These are phyloP conservation scores for Biscogniauxia sp. DNA, from an alignment of 2,329 filamentous ascomycete genomes.

Conservation along the genomic window DNA sequence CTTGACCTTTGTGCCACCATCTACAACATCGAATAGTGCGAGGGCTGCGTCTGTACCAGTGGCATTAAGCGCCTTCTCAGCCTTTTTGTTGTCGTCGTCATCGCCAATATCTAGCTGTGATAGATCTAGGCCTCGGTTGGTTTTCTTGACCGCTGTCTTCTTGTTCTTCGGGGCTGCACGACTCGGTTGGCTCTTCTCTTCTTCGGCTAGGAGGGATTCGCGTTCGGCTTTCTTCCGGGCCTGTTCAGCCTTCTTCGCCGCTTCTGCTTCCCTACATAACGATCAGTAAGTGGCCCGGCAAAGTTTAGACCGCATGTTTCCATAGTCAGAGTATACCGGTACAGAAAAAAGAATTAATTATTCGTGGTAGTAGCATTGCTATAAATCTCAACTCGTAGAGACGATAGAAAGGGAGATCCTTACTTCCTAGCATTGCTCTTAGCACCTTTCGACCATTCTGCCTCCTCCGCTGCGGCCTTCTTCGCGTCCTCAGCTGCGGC, in stretches of 20 bases:
- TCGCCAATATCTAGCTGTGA: slow-evolving; percentile 41
- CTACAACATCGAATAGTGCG: too few relatives aligned
- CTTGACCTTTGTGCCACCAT: slow-evolving; percentile 71
- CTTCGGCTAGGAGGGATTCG: slow-evolving; percentile 76
- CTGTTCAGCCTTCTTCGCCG: slow-evolving; percentile 76
- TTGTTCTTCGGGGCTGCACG: slow-evolving; percentile 63
- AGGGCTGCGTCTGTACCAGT: too few relatives aligned
- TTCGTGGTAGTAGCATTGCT: too few relatives aligned
- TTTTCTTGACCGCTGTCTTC: slow-evolving; percentile 67
- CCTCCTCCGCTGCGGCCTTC: slow-evolving; percentile 64
- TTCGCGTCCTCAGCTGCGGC: slow-evolving; percentile 67
- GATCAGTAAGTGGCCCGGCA: too few relatives aligned
- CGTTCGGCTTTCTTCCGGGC: slow-evolving; percentile 91
- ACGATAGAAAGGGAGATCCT: too few relatives aligned
- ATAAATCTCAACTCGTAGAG: too few relatives aligned
- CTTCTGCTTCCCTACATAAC: slow-evolving; percentile 83
- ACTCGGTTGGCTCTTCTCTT: slow-evolving; percentile 66
- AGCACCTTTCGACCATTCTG: slow-evolving; percentile 80
- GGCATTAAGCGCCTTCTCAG: too few relatives aligned
- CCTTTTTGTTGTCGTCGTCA: too few relatives aligned
- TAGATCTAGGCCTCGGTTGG: slow-evolving; percentile 60
- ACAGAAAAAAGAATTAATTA: too few relatives aligned
- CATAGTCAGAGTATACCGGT: too few relatives aligned
- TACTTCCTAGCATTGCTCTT: slow-evolving; percentile 89
- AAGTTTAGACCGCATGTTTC: too few relatives aligned